Evolutionary conservation across 2,329 filamentous ascomycete genomes (phyloP), one percentile per base, ranked within the genome.

Genomic region (Xylariales sp.): DNA sequence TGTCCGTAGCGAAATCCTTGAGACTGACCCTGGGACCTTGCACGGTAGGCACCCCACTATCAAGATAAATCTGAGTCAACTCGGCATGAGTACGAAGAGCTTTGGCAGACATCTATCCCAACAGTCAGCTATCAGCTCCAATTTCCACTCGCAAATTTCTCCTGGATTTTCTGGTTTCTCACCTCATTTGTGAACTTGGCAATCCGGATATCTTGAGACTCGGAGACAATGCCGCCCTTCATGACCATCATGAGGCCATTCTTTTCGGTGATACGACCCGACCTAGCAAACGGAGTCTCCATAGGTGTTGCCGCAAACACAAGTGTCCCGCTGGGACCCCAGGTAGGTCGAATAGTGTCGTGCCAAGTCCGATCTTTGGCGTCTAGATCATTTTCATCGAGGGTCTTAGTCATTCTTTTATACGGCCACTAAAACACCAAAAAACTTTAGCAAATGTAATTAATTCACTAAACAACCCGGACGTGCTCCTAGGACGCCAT

Each of bases 351-450:
- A 60, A 86, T 78, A 32, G 80, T 82, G 48, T 78, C 72, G 63
- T 88, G 86, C 61, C 84, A 93, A 19, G 69, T 73, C 55, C 75
- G 74, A 49, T 91, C 85, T 44, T 67, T 64, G 34, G 76, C 71
- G 52, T 74, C 73, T 70, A 89, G 73, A 42, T 82, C 65, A 43
- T 65, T 71, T 51, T 76, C 70, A 54, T 84, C 76, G 48, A 78
- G 71, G 50, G 78, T 69, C 54, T 80, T 75, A 28, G 78, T 79
- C 58, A 90, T 88, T 69, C 88, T 87, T 62, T 86, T 77, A 69
- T 93, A 93, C 39, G 88, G 88, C 80, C 84, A 94, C 88, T 95
- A 80, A 57, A 62, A 57, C 58, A 50, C 52, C 58, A 57, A 51
- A 56, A 58, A 60, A 57, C 64, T 62, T 78, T 72, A 75, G 70